Conservation (phyloP, 345 rosid species). For the Linum trigynum region DNA sequence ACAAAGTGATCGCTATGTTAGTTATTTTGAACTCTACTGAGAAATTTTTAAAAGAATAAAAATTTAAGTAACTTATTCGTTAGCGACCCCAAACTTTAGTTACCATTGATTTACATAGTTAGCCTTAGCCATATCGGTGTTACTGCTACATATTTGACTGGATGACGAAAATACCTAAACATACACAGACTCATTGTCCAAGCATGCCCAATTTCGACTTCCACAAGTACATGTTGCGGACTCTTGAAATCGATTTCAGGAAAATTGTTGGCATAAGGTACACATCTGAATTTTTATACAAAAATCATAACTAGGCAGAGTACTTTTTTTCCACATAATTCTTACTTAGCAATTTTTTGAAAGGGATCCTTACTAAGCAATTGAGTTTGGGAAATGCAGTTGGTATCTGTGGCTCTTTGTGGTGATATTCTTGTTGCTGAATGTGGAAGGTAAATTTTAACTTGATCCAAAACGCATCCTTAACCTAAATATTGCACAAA, state of each 20-base stretch:
- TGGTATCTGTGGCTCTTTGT: constrained; percentile 91
- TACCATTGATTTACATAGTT: too few relatives aligned
- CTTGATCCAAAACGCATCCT: too few relatives aligned
- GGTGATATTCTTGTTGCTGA: constrained; percentile 61
- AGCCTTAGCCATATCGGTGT: too few relatives aligned
- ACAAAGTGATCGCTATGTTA: too few relatives aligned
- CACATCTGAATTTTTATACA: neutral
- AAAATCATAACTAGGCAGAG: too few relatives aligned
- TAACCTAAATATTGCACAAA: neutral
- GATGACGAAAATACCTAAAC: neutral
- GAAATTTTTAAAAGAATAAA: too few relatives aligned
- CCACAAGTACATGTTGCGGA: constrained; percentile 56
- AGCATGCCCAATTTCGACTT: constrained; percentile 33
- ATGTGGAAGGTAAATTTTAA: constrained; percentile 45
- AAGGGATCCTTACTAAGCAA: constrained; percentile 1
- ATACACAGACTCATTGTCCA: constrained; percentile 39
- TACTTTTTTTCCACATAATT: neutral
- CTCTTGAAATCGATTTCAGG: constrained; percentile 54
- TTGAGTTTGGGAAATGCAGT: constrained; percentile 24
- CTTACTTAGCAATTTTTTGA: neutral
- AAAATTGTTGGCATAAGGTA: constrained; percentile 73
- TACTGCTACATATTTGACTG: too few relatives aligned
- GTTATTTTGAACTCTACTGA: too few relatives aligned
- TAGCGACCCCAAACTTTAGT: too few relatives aligned
- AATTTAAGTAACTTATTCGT: too few relatives aligned